A percentile compares a stretch with the other conserved stretches of the same genome.
Conservation (phyloP, 148 eudicot species). For the Oxyria digyna region DNA sequence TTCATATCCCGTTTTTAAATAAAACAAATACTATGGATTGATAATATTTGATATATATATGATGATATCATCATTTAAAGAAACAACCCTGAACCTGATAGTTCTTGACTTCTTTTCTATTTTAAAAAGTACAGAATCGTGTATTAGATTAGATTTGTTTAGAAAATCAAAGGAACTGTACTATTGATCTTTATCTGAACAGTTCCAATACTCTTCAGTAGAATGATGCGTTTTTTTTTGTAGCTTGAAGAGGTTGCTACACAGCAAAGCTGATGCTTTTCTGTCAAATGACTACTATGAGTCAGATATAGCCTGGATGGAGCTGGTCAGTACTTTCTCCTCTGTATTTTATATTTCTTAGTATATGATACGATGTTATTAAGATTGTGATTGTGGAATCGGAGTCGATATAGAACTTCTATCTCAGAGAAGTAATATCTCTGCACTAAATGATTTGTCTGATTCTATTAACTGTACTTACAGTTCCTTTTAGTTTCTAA, state of each 20-base stretch:
- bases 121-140: background rate
- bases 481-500: too few relatives aligned
- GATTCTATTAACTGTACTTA: too few relatives aligned
- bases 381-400: too few relatives aligned
- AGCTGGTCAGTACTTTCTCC: constrained; percentile 47
- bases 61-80: background rate
- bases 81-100: background rate
- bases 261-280: constrained; percentile 82
- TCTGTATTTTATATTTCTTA: background rate
- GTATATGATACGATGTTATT: background rate
- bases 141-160: constrained; percentile 3
- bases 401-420: background rate
- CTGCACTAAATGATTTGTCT: background rate
- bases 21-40: background rate
- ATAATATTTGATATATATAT: background rate
- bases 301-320: constrained; percentile 99
- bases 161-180: background rate
- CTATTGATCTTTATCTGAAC: background rate
- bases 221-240: constrained; percentile 8
- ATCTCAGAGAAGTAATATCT: background rate
- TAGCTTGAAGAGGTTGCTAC: constrained; percentile 79
- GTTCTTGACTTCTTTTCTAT: background rate
- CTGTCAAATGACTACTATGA: constrained; percentile 95
- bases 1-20: background rate
- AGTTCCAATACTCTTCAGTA: background rate